Conservation (phyloP, 2,329 filamentous ascomycete genomes). For the Gremmenia infestans region DNA sequence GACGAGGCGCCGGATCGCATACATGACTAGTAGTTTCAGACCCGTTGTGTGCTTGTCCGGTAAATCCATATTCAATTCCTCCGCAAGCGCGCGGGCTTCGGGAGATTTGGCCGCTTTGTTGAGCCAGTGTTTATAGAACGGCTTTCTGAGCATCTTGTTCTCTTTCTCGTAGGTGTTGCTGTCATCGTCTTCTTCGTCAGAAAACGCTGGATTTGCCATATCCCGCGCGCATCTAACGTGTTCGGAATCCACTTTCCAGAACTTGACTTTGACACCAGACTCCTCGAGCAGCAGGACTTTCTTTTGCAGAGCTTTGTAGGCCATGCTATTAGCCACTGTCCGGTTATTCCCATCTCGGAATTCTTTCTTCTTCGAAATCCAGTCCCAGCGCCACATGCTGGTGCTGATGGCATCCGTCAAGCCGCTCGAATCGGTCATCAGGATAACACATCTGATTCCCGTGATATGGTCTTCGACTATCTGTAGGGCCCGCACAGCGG, state of each 20-base stretch:
- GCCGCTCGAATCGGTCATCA: neutral
- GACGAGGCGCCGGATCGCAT: neutral
- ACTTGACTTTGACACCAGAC: neutral
- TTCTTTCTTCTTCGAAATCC: neutral
- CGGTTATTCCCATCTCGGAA: neutral
- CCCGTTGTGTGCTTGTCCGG: neutral
- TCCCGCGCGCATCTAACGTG: neutral
- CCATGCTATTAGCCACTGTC: neutral
- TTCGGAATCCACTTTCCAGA: neutral
- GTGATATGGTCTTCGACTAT: neutral
- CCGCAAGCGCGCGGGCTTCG: neutral
- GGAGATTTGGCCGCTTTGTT: neutral
- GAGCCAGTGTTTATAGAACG: neutral
- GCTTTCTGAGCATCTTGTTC: neutral
- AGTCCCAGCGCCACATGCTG: neutral
- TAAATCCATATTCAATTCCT: neutral
- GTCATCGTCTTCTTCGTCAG: neutral
- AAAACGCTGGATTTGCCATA: neutral
- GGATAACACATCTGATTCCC: neutral
- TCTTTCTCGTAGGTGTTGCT: neutral
- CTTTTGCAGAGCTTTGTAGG: neutral
- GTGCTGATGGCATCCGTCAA: neutral
- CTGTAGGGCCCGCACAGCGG: neutral
- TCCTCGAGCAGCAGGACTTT: neutral
- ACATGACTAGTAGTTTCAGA: neutral